These are phyloP conservation scores for Chlorophyllum brunneum DNA, from an alignment of 768 basidiomycete genomes.

Conservation along the genomic window DNA sequence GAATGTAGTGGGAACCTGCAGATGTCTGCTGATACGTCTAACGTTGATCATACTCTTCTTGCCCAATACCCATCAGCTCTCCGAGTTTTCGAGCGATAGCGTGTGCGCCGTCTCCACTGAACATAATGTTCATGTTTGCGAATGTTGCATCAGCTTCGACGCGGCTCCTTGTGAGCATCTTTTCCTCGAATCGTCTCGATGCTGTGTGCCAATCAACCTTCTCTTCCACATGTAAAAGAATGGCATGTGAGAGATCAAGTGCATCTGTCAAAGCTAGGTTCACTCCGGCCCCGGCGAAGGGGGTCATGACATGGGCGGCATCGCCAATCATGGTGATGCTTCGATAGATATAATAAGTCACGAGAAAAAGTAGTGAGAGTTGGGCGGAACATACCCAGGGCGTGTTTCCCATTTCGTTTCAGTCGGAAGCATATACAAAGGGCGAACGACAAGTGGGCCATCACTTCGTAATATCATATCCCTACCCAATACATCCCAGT, in stretches of 20 bases:
- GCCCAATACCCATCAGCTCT: not conserved
- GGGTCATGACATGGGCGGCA: conserved; percentile 24
- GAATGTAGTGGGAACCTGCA: not conserved
- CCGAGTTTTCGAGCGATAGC: not conserved
- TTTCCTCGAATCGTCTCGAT: conserved; percentile 2
- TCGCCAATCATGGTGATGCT: conserved; percentile 21
- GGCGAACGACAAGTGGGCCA: conserved; percentile 5
- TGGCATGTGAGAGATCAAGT: conserved; percentile 16
- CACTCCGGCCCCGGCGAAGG: conserved; percentile 22
- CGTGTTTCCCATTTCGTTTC: conserved; percentile 7
- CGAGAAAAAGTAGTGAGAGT: not conserved
- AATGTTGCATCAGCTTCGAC: not conserved
- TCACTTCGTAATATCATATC: conserved; percentile 6
- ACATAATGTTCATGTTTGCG: not conserved
- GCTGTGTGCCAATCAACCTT: not conserved
- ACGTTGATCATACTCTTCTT: not conserved
- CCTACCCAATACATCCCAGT: conserved; percentile 2
- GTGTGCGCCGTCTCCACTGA: not conserved
- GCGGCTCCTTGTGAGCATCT: conserved; percentile 1
- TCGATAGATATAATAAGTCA: not conserved
- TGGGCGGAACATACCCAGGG: conserved; percentile 1
- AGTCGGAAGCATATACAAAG: conserved; percentile 14
- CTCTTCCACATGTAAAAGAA: not conserved
- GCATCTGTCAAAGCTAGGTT: conserved; percentile 21
- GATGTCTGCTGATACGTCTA: too few species aligned